Evolutionary conservation across 345 rosid genomes (phyloP).

Genomic region (Acer saccharum): DNA sequence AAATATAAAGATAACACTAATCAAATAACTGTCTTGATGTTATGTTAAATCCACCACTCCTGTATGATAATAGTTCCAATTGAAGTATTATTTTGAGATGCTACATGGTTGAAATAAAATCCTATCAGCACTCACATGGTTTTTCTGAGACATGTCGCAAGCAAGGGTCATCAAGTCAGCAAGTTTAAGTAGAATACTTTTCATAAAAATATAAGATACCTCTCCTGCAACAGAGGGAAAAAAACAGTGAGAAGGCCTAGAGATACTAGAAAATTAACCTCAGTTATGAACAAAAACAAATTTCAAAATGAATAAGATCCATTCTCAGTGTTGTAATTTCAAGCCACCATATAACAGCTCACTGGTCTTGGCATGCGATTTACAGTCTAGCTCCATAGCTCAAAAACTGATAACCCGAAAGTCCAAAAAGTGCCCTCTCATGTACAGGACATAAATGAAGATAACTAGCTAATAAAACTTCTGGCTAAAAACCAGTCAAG

Average conservation of each 20-base stretch:
- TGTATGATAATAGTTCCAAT: background rate
- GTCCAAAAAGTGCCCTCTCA: background rate
- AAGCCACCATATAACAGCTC: background rate
- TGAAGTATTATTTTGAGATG: background rate
- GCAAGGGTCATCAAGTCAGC: conserved; percentile 55
- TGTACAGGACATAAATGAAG: background rate
- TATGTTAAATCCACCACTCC: background rate
- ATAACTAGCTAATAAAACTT: background rate
- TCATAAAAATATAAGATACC: conserved; percentile 57
- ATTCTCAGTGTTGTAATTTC: background rate
- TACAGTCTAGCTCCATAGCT: background rate
- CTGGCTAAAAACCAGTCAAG: background rate
- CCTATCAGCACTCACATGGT: conserved; percentile 51
- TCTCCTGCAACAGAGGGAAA: conserved; percentile 50
- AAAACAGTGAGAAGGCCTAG: conserved; percentile 10
- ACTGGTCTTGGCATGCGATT: background rate
- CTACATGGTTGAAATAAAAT: background rate
- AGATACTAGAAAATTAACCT: background rate
- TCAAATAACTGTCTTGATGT: conserved; percentile 1
- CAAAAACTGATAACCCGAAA: background rate
- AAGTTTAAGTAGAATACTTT: conserved; percentile 60
- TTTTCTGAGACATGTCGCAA: conserved; percentile 32
- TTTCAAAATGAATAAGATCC: background rate
- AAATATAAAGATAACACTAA: background rate
- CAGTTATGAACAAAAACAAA: background rate